Conservation (phyloP, 495 filamentous ascomycete genomes). For the Aspergillus asperescens region DNA sequence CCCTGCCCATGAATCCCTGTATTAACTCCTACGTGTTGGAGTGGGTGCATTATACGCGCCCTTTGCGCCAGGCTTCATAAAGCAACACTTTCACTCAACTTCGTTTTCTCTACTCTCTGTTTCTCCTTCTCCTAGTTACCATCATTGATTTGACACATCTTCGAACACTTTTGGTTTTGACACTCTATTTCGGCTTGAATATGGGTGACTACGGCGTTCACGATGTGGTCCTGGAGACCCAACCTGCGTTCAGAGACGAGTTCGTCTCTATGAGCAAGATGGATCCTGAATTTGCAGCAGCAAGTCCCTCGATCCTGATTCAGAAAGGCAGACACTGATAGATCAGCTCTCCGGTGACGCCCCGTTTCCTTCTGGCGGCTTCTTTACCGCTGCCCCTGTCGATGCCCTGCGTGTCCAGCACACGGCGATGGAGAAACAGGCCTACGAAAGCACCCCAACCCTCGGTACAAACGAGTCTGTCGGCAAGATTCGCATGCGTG, state of each 20-base stretch:
- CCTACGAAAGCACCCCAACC: background rate
- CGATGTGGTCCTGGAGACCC: background rate
- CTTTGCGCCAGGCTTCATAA: no score
- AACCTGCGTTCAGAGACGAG: background rate
- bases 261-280: background rate
- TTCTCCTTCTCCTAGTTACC: no score
- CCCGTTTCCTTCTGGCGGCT: background rate
- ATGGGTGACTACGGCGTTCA: background rate
- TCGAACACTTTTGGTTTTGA: no score
- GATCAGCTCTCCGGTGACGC: background rate
- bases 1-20: no score
- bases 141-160: no score
- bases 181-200: no score
- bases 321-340: no score
- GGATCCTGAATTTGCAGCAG: background rate
- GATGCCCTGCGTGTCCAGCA: background rate
- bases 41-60: no score
- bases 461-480: background rate
- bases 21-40: no score
- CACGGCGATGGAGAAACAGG: background rate
- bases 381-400: background rate
- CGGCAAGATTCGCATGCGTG: constrained; percentile 1
- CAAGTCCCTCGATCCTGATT: background rate
- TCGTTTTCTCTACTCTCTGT: no score
- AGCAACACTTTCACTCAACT: no score